Base-by-base conservation (phyloP, 192 early-diverging fungal genomes). In the Gigaspora rosea region DNA sequence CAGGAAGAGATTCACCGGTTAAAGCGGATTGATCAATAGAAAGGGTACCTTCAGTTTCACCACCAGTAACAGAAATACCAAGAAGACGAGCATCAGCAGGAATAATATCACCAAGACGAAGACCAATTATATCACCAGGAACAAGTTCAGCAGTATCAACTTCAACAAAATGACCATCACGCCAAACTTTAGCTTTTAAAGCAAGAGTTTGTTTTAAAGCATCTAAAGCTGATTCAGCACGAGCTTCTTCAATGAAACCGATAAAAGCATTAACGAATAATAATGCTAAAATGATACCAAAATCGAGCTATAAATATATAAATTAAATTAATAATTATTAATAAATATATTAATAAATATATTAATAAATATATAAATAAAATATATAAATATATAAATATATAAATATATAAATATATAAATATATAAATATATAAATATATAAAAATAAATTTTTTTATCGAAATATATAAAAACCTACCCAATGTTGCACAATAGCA, bases 181-280 rank as follows among this genome's bases (percentile, higher is more conserved):
- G 90, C 88, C 91, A 94, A 76, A 81, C 85, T 61, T 92, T 91
- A 33, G 91, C 91, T 82, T 94, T 95, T 63, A 95, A 87, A 46
- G 96, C 96, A 48, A 97, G 89, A 36, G 95, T 97, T 86, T 95
- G 93, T 81, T 95, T 96, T 35, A 97, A 88, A 36, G 96, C 95
- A 83, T 97, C 96, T 78, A 97, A 86, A 57, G 96, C 96, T 16
- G 92, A 92, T 75, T 97, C 95, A 57, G 95, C 95, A 84, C 94
- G 93, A 73, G 94, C 91, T 85, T 97, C 96, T 81, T 97, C 96
- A 72, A 94, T 87, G 78, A 92, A 97, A 81, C 96, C 96, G 80
- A 97, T 96, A 73, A 91, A 86, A 48, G 96, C 96, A 81, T 97
- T 97, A 86, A 92, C 88, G 47, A 94, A 82, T 73, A 95, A 84